phyloP scores from a whole-genome alignment of 139 green algal species.

The Chlamydomonas urium region DNA sequence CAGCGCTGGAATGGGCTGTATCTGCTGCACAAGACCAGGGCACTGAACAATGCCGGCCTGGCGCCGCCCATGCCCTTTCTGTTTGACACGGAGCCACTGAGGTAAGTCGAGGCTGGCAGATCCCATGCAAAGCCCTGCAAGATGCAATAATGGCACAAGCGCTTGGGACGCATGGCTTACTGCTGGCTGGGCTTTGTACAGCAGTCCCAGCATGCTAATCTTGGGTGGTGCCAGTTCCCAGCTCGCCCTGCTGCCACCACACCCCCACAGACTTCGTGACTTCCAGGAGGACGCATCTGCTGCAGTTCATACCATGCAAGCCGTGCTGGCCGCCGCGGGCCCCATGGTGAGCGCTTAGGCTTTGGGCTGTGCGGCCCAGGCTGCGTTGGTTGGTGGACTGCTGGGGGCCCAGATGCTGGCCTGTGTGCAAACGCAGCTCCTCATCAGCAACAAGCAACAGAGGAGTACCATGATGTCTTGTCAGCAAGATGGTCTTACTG shows the following conservation, averaged over 20 bases:
- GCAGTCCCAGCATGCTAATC: too few relatives aligned
- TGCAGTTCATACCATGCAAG: background rate
- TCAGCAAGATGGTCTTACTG: background rate
- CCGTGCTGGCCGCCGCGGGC: too few relatives aligned
- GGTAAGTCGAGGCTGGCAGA: background rate
- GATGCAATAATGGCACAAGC: background rate
- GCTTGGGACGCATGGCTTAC: too few relatives aligned
- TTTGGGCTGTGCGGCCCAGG: background rate
- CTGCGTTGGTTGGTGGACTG: background rate
- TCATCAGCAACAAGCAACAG: background rate
- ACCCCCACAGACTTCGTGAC: background rate
- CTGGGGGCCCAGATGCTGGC: too few relatives aligned
- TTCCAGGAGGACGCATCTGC: background rate
- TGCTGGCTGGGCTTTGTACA: too few relatives aligned
- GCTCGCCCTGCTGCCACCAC: background rate
- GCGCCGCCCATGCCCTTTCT: background rate
- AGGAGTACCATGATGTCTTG: background rate
- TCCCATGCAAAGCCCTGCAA: background rate
- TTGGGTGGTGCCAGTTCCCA: background rate
- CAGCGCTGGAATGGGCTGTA: background rate
- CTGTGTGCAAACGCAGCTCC: too few relatives aligned
- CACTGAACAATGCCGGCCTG: background rate
- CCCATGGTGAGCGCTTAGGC: too few relatives aligned
- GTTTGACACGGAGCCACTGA: background rate
- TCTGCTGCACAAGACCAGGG: background rate